A percentile compares a stretch with the other conserved stretches of the same genome.
Conservation (phyloP, 768 basidiomycete genomes). For the Daedaleopsis sinensis region DNA sequence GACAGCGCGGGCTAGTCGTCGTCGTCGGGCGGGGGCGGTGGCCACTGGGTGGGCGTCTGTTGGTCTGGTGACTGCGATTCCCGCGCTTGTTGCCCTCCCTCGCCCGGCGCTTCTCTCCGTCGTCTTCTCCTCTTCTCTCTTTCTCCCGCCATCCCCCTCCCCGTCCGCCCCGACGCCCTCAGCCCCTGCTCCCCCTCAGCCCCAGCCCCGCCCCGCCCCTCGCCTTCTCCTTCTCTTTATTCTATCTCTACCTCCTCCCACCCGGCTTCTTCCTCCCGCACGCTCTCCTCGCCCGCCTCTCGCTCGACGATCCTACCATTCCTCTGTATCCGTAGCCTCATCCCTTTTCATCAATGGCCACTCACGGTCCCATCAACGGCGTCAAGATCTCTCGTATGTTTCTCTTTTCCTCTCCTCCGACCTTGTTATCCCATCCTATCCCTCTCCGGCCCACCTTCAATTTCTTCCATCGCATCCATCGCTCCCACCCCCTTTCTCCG, state of each 20-base stretch:
- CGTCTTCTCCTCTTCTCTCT: slow-evolving; percentile 4
- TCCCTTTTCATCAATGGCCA: slow-evolving; percentile 51
- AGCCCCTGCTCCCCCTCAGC: background rate
- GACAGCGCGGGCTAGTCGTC: no score
- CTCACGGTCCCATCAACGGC: slow-evolving; percentile 83
- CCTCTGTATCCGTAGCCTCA: slow-evolving; percentile 30
- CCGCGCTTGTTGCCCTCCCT: background rate
- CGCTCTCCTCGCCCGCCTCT: background rate
- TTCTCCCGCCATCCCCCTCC: slow-evolving; percentile 10
- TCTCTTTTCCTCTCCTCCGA: background rate
- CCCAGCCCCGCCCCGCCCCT: background rate
- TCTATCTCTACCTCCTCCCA: background rate
- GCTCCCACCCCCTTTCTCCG: slow-evolving; percentile 25
- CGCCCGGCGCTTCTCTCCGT: slow-evolving; percentile 5
- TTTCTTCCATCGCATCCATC: slow-evolving; percentile 19
- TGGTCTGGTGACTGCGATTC: slow-evolving; percentile 7
- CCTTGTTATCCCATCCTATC: slow-evolving; percentile 20
- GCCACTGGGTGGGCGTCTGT: no score
- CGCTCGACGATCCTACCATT: slow-evolving; percentile 12
- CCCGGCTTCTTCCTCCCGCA: background rate
- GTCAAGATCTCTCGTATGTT: slow-evolving; percentile 84
- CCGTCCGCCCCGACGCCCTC: background rate
- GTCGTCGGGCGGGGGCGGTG: no score
- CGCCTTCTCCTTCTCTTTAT: background rate
- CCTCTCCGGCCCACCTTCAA: slow-evolving; percentile 9